Percentiles rank a stretch among this genome's conserved stretches.
phyloP scores from a whole-genome alignment of 805 yeast genomes.

The Kodamaea leandrae region DNA sequence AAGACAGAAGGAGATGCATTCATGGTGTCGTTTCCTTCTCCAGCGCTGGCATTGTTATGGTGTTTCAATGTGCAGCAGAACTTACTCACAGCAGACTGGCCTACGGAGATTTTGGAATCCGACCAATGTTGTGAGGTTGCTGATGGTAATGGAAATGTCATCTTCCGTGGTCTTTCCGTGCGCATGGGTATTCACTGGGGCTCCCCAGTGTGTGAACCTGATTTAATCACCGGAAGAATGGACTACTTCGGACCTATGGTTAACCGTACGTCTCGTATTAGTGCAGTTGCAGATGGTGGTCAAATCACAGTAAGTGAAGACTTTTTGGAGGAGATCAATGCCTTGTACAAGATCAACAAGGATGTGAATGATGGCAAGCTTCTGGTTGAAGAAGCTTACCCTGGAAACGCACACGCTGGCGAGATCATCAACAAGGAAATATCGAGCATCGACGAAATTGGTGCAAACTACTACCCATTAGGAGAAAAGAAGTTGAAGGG shows the following conservation, averaged over 20 bases:
- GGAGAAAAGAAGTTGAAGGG: constrained; percentile 94
- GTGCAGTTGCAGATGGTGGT: constrained; percentile 98
- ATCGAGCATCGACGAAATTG: constrained; percentile 60
- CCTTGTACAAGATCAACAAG: constrained; percentile 49
- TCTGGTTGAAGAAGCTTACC: constrained; percentile 40
- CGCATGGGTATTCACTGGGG: constrained; percentile 99
- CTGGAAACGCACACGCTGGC: constrained; percentile 46
- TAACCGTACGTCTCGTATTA: constrained; percentile 88
- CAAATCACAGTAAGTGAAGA: constrained; percentile 86
- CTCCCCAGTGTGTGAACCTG: constrained; percentile 91
- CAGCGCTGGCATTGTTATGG: constrained; percentile 88
- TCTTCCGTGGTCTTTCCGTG: constrained; percentile 88
- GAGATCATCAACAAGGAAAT: constrained; percentile 65
- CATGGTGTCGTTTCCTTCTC: constrained; percentile 94
- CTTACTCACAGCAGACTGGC: constrained; percentile 86
- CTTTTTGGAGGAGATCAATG: constrained; percentile 67
- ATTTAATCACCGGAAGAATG: constrained; percentile 94
- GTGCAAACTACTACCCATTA: constrained; percentile 61
- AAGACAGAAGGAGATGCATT: constrained; percentile 99
- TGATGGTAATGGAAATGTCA: constrained; percentile 55
- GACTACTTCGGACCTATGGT: constrained; percentile 99
- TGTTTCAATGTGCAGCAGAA: constrained; percentile 90
- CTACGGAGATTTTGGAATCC: constrained; percentile 80
- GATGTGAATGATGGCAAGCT: constrained; percentile 29
- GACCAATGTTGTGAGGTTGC: constrained; percentile 80